phyloP scores from a whole-genome alignment of 1,284 basidiomycete species.

The Trichosporon sp. region DNA sequence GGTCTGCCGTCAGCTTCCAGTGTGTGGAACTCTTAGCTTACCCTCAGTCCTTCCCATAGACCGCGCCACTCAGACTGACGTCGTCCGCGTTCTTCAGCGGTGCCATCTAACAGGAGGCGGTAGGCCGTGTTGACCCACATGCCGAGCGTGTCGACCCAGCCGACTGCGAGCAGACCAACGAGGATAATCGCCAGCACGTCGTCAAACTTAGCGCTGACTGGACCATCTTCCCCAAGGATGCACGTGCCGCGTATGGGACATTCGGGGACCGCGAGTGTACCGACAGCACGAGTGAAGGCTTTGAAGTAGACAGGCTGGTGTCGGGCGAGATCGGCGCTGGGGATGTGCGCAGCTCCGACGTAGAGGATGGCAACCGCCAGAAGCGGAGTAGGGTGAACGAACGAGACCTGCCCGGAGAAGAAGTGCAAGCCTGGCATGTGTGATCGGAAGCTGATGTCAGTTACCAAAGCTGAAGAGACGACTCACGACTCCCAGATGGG shows the following conservation, averaged over 20 bases:
- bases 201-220: conserved; percentile 33
- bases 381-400: conserved; percentile 32
- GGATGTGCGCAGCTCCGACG: conserved; percentile 33
- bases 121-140: conserved; percentile 36
- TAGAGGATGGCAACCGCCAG: conserved; percentile 35
- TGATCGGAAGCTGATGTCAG: conserved; percentile 33
- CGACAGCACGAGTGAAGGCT: conserved; percentile 31
- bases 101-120: conserved; percentile 34
- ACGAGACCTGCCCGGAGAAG: conserved; percentile 36
- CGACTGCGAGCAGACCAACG: conserved; percentile 32
- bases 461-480: background rate
- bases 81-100: conserved; percentile 31
- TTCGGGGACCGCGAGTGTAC: conserved; percentile 30
- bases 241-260: conserved; percentile 23
- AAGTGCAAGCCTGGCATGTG: conserved; percentile 38
- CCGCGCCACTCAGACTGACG: conserved; percentile 33
- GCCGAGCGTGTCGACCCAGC: conserved; percentile 36
- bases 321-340: conserved; percentile 28
- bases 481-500: conserved; percentile 33
- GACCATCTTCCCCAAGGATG: conserved; percentile 13
- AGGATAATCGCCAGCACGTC: conserved; percentile 36
- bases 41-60: conserved; percentile 35
- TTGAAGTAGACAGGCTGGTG: conserved; percentile 32
- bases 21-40: conserved; percentile 18
- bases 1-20: conserved; percentile 27